A percentile compares a stretch with the other conserved stretches of the same genome.
phyloP scores from a whole-genome alignment of 257 asterid species.

The Galeopsis tetrahit region DNA sequence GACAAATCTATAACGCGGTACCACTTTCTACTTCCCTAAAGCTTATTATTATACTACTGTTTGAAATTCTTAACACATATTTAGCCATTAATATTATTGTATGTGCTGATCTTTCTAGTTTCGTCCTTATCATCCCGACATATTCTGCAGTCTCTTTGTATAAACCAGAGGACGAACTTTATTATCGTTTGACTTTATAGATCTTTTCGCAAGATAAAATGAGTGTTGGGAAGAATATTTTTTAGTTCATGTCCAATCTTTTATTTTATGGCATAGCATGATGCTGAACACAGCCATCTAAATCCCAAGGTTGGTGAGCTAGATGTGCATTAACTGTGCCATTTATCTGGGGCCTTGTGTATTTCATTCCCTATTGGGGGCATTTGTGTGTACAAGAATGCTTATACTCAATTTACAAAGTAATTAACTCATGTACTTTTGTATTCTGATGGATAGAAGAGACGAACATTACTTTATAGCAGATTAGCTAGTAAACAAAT shows the following conservation, averaged over 20 bases:
- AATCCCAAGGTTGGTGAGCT: constrained; percentile 18
- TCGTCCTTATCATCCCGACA: background rate
- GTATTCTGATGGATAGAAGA: constrained; percentile 5
- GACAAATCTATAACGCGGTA: constrained; percentile 84
- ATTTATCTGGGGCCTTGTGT: constrained; percentile 1
- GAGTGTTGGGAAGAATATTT: background rate
- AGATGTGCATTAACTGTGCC: constrained; percentile 8
- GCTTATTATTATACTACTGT: constrained; percentile 20
- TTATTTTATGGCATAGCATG: constrained; percentile 2
- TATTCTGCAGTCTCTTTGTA: background rate
- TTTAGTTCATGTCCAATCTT: constrained; percentile 7
- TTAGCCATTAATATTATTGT: background rate
- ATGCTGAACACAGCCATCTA: constrained; percentile 12
- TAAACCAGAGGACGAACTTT: background rate
- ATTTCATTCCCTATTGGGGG: constrained; percentile 14
- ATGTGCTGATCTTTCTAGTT: constrained; percentile 18
- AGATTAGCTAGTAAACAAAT: background rate
- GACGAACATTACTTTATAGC: background rate
- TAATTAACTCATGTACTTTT: constrained; percentile 9
- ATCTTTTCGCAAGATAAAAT: background rate
- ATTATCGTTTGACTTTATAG: background rate
- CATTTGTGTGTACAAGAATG: background rate
- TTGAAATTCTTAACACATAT: constrained; percentile 20
- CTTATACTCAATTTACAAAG: constrained; percentile 21
- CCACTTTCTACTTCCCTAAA: constrained; percentile 28